These are phyloP conservation scores for Colletotrichum higginsianum DNA, from an alignment of 2,329 filamentous ascomycete genomes.

Conservation along the genomic window DNA sequence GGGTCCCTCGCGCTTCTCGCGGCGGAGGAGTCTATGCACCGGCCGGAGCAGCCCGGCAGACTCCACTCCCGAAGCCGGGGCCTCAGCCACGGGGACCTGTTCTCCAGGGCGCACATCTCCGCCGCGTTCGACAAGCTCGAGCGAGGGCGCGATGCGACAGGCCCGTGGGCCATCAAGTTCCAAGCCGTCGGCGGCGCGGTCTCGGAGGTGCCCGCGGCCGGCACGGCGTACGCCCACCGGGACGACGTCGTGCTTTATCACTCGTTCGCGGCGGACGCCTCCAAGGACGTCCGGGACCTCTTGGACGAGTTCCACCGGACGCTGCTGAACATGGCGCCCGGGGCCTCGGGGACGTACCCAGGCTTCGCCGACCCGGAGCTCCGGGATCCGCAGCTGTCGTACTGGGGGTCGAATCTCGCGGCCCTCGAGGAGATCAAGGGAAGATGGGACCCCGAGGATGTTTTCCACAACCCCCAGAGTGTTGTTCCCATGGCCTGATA, in stretches of 20 bases:
- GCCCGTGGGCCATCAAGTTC: constrained; percentile 70
- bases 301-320: constrained; percentile 5
- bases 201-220: constrained; percentile 63
- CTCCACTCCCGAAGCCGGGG: constrained; percentile 68
- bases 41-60: constrained; percentile 56
- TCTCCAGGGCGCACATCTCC: constrained; percentile 57
- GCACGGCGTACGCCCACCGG: constrained; percentile 69
- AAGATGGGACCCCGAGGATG: constrained; percentile 64
- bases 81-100: constrained; percentile 59
- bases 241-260: constrained; percentile 71
- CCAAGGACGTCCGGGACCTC: constrained; percentile 48
- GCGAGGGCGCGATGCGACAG: constrained; percentile 58
- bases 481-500: constrained; percentile 46
- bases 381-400: constrained; percentile 59
- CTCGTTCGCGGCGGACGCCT: constrained; percentile 63
- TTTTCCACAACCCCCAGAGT: constrained; percentile 73
- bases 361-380: constrained; percentile 73
- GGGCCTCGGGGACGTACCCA: constrained; percentile 65
- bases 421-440: constrained; percentile 64
- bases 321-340: background rate
- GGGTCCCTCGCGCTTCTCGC: constrained; percentile 62
- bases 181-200: constrained; percentile 68
- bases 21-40: constrained; percentile 58
- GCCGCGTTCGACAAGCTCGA: constrained; percentile 66
- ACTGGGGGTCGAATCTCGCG: constrained; percentile 68